Evolutionary conservation across 106 monocot genomes (phyloP).

Genomic region (Acorus calamus): DNA sequence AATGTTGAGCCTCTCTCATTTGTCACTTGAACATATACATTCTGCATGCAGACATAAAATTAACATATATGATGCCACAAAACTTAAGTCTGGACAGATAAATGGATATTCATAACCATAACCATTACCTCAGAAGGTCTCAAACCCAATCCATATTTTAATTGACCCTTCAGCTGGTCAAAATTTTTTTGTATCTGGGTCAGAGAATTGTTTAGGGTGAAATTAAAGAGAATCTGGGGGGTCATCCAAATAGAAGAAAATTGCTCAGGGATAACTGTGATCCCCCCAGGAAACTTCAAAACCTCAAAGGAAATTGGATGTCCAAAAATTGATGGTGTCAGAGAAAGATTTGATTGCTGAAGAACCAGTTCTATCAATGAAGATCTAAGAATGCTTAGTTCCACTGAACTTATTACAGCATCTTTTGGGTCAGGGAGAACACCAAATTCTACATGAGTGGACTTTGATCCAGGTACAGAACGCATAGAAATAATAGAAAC

Average conservation of each 20-base stretch:
- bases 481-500: conserved; percentile 55
- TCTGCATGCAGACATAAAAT: conserved; percentile 27
- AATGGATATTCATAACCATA: not conserved
- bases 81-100: not conserved
- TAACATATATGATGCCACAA: no score
- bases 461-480: conserved; percentile 26
- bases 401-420: conserved; percentile 35
- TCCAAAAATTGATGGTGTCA: conserved; percentile 57
- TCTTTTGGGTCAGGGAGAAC: conserved; percentile 37
- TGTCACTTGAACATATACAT: conserved; percentile 60
- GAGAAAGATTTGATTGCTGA: conserved; percentile 45
- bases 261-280: conserved; percentile 53
- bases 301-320: conserved; percentile 45
- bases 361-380: conserved; percentile 52
- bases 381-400: conserved; percentile 58
- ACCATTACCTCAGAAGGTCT: conserved; percentile 48
- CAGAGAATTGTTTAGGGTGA: conserved; percentile 50
- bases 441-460: conserved; percentile 49
- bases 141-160: conserved; percentile 55
- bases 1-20: conserved; percentile 57
- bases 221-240: conserved; percentile 45
- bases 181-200: conserved; percentile 37
- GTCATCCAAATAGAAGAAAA: conserved; percentile 56
- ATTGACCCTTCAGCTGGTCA: conserved; percentile 48
- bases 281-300: conserved; percentile 68